Evolutionary conservation across 2,329 filamentous ascomycete species (phyloP).

Genomic region (Dothideomycetes sp.): DNA sequence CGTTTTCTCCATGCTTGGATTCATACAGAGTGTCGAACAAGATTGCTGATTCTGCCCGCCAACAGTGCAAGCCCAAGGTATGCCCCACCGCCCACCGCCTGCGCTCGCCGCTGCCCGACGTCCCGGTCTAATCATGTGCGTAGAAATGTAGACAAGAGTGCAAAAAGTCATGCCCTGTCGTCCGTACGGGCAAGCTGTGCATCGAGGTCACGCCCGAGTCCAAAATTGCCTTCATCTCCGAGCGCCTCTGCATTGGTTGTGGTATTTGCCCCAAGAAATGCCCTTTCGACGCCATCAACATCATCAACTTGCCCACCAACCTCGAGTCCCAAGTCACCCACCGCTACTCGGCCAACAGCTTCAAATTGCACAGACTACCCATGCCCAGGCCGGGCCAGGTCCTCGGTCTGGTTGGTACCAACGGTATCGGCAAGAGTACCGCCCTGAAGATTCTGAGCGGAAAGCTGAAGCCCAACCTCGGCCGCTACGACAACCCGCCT

Average conservation of each 20-base stretch:
- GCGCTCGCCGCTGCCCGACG: conserved; percentile 4
- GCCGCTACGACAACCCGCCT: conserved; percentile 87
- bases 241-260: conserved; percentile 91
- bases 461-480: conserved; percentile 96
- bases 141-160: conserved; percentile 98
- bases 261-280: conserved; percentile 99
- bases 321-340: conserved; percentile 97
- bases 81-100: too few relatives aligned
- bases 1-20: conserved; percentile 12
- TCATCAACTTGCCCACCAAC: conserved; percentile 99
- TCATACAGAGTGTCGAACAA: conserved; percentile 1
- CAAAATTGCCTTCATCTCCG: conserved; percentile 96
- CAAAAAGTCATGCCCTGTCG: conserved; percentile 96
- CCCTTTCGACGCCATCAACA: conserved; percentile 96
- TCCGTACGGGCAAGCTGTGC: conserved; percentile 92
- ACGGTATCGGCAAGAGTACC: conserved; percentile 99
- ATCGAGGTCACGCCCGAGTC: conserved; percentile 85
- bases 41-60: background rate
- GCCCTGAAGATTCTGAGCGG: conserved; percentile 96
- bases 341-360: conserved; percentile 98
- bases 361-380: conserved; percentile 95
- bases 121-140: conserved; percentile 5
- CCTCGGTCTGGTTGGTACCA: conserved; percentile 90
- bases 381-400: conserved; percentile 95
- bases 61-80: conserved; percentile 80